A percentile compares a stretch with the other conserved stretches of the same genome.
Evolutionary conservation across 2,329 filamentous ascomycete species (phyloP).

Genomic region (Apiospora phragmitis): DNA sequence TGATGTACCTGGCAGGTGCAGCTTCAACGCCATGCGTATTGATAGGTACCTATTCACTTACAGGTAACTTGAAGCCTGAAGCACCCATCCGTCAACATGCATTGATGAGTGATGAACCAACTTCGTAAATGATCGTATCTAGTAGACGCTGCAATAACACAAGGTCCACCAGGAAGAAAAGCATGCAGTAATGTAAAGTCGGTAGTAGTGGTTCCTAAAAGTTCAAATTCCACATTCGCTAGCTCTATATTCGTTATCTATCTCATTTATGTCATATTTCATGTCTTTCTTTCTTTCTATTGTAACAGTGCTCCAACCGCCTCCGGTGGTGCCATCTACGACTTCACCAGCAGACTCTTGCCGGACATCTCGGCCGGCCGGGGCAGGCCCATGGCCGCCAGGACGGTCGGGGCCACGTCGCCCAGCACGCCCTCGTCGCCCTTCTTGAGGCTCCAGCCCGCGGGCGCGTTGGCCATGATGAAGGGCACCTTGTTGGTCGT

Average conservation of each 20-base stretch:
- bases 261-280: neutral
- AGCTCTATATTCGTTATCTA: constrained; percentile 8
- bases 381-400: constrained; percentile 86
- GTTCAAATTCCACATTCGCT: constrained; percentile 2
- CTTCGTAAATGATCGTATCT: too few species aligned
- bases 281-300: constrained; percentile 20
- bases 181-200: neutral
- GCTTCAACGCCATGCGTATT: too few species aligned
- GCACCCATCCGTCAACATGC: neutral
- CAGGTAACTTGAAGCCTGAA: neutral
- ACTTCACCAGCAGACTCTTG: constrained; percentile 77
- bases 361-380: constrained; percentile 94
- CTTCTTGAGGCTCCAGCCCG: constrained; percentile 84
- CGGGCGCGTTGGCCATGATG: constrained; percentile 94
- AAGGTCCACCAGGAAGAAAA: neutral
- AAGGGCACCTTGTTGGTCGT: constrained; percentile 98
- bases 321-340: constrained; percentile 33
- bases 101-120: too few species aligned
- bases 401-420: constrained; percentile 92
- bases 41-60: neutral
- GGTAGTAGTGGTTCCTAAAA: constrained; percentile 17
- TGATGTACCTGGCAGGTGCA: neutral
- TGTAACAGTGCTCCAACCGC: neutral
- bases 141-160: too few species aligned
- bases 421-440: constrained; percentile 81